phyloP scores from a whole-genome alignment of 768 basidiomycete species.

The Leucosporidium yakuticum region DNA sequence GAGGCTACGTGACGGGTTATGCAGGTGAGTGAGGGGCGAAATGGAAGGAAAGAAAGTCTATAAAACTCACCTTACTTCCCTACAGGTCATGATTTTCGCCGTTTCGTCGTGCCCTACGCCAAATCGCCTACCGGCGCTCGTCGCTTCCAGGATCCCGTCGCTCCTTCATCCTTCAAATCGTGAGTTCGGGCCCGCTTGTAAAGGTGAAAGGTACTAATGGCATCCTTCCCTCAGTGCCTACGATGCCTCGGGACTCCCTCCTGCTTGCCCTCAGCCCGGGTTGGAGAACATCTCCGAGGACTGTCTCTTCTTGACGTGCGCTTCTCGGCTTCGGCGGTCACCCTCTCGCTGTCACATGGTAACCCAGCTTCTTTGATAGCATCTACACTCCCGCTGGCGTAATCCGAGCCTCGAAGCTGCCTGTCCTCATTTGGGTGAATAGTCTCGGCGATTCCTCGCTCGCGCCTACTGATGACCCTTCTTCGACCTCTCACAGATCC shows the following conservation, averaged over 20 bases:
- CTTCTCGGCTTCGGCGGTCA: too few relatives aligned
- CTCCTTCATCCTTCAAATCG: neutral
- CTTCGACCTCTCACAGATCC: slow-evolving; percentile 55
- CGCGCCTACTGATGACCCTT: slow-evolving; percentile 1
- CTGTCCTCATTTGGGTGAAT: slow-evolving; percentile 42
- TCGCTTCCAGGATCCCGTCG: slow-evolving; percentile 12
- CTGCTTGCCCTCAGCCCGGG: slow-evolving; percentile 61
- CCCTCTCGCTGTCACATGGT: too few relatives aligned
- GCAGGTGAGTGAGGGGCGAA: too few relatives aligned
- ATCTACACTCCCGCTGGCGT: slow-evolving; percentile 52
- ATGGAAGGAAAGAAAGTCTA: too few relatives aligned
- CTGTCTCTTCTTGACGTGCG: slow-evolving; percentile 55
- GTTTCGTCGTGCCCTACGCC: slow-evolving; percentile 33
- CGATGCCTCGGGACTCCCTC: slow-evolving; percentile 49
- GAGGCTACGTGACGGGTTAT: too few relatives aligned
- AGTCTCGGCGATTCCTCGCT: neutral
- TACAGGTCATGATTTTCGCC: neutral
- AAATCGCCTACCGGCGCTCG: slow-evolving; percentile 1
- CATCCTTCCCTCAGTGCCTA: slow-evolving; percentile 1
- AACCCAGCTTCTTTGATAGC: slow-evolving; percentile 42
- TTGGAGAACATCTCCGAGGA: slow-evolving; percentile 58
- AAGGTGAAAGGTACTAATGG: too few relatives aligned
- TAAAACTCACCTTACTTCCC: too few relatives aligned
- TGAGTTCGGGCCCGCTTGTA: neutral
- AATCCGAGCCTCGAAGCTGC: slow-evolving; percentile 12